Percentiles rank a stretch among this genome's conserved stretches.
phyloP scores from a whole-genome alignment of 2,329 filamentous ascomycete genomes.

The Xylaria arbuscula region DNA sequence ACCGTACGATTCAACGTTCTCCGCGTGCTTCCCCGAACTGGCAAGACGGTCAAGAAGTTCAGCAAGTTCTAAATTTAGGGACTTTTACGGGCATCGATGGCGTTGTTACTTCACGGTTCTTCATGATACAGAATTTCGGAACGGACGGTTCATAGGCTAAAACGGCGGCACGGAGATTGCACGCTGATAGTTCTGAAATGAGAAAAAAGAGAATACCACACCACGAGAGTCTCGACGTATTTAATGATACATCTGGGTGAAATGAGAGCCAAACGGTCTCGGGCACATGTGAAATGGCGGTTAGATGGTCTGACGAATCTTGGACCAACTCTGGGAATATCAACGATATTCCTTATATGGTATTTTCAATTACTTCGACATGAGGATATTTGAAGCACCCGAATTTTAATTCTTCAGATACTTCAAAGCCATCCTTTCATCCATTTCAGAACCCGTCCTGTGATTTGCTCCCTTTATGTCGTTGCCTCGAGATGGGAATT shows the following conservation, averaged over 20 bases:
- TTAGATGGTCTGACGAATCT: constrained; percentile 9
- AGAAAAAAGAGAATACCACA: constrained; percentile 49
- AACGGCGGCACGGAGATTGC: constrained; percentile 50
- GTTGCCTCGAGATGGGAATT: not conserved
- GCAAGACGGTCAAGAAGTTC: constrained; percentile 98
- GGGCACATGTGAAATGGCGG: constrained; percentile 28
- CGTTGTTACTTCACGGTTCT: constrained; percentile 62
- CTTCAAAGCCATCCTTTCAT: not conserved
- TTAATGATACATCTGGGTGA: constrained; percentile 34
- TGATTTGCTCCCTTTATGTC: not conserved
- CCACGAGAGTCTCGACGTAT: constrained; percentile 33
- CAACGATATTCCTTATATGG: not conserved
- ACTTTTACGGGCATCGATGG: constrained; percentile 64
- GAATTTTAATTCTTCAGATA: constrained; percentile 14
- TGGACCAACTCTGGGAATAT: constrained; percentile 18
- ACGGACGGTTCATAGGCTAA: constrained; percentile 52
- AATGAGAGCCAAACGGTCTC: constrained; percentile 17
- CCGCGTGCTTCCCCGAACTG: constrained; percentile 95
- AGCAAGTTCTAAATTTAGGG: constrained; percentile 87
- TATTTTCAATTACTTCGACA: not conserved
- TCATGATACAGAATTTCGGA: constrained; percentile 53
- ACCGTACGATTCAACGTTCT: constrained; percentile 99
- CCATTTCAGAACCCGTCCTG: not conserved
- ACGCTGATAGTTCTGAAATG: constrained; percentile 51
- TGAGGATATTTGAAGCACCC: constrained; percentile 11